Percentiles rank a stretch among this genome's conserved stretches.
Conservation (phyloP, 352 stramenopile species). For the Pythium utonaiense region DNA sequence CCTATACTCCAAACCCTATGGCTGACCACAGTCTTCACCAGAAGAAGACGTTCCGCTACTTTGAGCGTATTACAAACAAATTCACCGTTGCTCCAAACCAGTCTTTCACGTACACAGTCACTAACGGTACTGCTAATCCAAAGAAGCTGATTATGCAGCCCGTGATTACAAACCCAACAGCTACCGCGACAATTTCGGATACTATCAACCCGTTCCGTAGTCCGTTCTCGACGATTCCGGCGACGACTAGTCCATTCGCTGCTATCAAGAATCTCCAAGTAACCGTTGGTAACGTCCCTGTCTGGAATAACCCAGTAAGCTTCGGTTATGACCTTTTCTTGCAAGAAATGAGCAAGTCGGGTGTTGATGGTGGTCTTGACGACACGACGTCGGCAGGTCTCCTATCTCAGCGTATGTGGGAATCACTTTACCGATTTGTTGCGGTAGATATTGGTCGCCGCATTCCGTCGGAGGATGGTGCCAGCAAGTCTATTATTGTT, state of each 20-base stretch:
- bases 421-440: conserved; percentile 24
- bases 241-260: conserved; percentile 21
- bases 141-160: conserved; percentile 20
- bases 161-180: conserved; percentile 19
- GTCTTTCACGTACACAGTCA: conserved; percentile 14
- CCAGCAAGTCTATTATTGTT: conserved; percentile 22
- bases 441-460: conserved; percentile 29
- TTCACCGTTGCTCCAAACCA: conserved; percentile 12
- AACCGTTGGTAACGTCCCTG: conserved; percentile 24
- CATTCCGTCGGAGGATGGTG: conserved; percentile 24
- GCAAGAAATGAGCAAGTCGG: conserved; percentile 26
- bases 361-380: conserved; percentile 25
- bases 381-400: conserved; percentile 16
- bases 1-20: conserved; percentile 8
- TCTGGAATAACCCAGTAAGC: conserved; percentile 19
- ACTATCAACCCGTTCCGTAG: conserved; percentile 19
- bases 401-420: conserved; percentile 22
- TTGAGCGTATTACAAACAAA: conserved; percentile 17
- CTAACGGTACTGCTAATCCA: conserved; percentile 18
- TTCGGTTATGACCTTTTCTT: conserved; percentile 30
- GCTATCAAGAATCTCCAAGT: conserved; percentile 22
- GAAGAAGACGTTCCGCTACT: conserved; percentile 17
- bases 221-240: conserved; percentile 22
- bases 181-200: conserved; percentile 17
- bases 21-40: conserved; percentile 5